Percentiles rank a stretch among this genome's conserved stretches.
These are phyloP conservation scores for Cyclotella baltica DNA, from an alignment of 108 stramenopile species.

Conservation along the genomic window DNA sequence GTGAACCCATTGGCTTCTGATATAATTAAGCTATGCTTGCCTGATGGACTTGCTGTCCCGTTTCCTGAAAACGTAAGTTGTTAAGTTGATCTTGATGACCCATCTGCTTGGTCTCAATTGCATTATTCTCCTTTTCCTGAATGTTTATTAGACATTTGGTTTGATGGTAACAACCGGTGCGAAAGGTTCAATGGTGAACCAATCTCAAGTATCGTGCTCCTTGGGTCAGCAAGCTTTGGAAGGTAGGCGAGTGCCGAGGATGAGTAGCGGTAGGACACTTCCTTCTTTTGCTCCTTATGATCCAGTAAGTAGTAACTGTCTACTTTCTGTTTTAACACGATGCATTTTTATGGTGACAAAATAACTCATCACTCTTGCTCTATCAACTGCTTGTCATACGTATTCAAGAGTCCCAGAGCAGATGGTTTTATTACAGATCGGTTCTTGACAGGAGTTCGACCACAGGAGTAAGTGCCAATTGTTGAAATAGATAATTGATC, in stretches of 20 bases:
- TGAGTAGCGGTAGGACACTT: slow-evolving; percentile 96
- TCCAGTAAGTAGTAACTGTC: no score
- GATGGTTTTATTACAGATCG: slow-evolving; percentile 99
- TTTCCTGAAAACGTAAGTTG: slow-evolving; percentile 93
- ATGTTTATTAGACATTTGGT: slow-evolving; percentile 84
- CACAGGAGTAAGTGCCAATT: slow-evolving; percentile 82
- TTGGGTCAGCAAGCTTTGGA: slow-evolving; percentile 99
- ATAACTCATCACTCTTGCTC: no score
- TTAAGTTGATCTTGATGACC: not conserved
- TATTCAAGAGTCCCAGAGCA: slow-evolving; percentile 96
- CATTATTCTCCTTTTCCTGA: not conserved
- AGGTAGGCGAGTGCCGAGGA: slow-evolving; percentile 98
- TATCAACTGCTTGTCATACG: no score
- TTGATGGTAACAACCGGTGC: slow-evolving; percentile 99
- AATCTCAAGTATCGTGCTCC: slow-evolving; percentile 97
- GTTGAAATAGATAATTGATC: not conserved
- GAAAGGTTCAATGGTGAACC: slow-evolving; percentile 99
- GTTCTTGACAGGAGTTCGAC: slow-evolving; percentile 97
- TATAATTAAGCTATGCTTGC: slow-evolving; percentile 97
- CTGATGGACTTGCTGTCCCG: slow-evolving; percentile 94
- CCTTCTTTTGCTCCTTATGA: slow-evolving; percentile 98
- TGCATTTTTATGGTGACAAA: no score
- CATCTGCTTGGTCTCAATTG: slow-evolving; percentile 8
- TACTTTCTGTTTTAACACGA: no score
- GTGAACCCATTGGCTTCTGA: slow-evolving; percentile 91